Conservation (phyloP, 2,329 filamentous ascomycete species). For the Tolypocladium tundrense region DNA sequence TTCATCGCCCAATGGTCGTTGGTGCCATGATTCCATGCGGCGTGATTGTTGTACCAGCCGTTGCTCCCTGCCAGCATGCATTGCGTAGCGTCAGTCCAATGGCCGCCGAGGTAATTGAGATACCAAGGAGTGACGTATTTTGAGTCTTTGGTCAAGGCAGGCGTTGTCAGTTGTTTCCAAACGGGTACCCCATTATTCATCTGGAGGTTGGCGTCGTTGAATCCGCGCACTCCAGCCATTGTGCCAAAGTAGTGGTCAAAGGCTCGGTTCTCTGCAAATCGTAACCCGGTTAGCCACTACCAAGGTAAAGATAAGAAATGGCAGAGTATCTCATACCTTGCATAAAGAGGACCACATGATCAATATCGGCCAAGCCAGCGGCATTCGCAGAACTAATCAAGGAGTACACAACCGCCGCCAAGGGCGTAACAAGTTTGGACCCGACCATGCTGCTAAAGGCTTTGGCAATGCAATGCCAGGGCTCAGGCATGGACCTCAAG, state of each 20-base stretch:
- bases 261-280: constrained; percentile 19
- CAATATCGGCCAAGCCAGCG: constrained; percentile 27
- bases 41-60: constrained; percentile 40
- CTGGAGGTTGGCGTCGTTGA: constrained; percentile 45
- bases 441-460: not conserved
- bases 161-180: constrained; percentile 35
- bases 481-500: not conserved
- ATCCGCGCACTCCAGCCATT: constrained; percentile 44
- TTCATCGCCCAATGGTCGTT: constrained; percentile 44
- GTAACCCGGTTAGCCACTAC: not conserved
- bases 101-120: constrained; percentile 42
- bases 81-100: constrained; percentile 39
- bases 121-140: constrained; percentile 41
- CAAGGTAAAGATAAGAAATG: too few relatives aligned
- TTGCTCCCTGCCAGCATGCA: constrained; percentile 43
- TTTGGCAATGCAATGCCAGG: not conserved
- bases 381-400: constrained; percentile 1
- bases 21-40: constrained; percentile 36
- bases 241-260: constrained; percentile 42
- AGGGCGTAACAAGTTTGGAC: not conserved
- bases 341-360: constrained; percentile 50
- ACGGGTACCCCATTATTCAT: constrained; percentile 33
- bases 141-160: constrained; percentile 25
- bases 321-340: constrained; percentile 22
- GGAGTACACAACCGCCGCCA: not conserved